Percentiles rank a stretch among this genome's conserved stretches.
Conservation (phyloP, 2,329 filamentous ascomycete genomes). For the Pyrenophora graminea region DNA sequence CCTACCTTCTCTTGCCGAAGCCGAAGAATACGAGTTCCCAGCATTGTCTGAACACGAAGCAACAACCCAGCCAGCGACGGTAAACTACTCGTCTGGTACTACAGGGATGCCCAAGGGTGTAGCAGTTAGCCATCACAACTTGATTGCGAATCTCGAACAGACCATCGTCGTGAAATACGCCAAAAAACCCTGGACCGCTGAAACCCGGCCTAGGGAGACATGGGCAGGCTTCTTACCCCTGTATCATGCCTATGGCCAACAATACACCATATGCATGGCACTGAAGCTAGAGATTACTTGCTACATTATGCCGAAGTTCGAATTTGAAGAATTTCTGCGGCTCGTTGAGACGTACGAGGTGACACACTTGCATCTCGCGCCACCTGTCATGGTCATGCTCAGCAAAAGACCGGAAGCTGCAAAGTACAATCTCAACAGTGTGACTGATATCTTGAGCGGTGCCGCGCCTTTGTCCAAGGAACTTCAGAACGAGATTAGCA, state of each 20-base stretch:
- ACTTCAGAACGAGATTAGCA: conserved; percentile 47
- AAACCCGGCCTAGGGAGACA: conserved; percentile 51
- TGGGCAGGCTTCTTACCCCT: conserved; percentile 54
- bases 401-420: conserved; percentile 49
- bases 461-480: conserved; percentile 51
- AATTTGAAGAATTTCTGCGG: conserved; percentile 47
- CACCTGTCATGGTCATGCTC: conserved; percentile 52
- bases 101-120: conserved; percentile 60
- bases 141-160: conserved; percentile 58
- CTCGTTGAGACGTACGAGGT: conserved; percentile 45
- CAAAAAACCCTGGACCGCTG: conserved; percentile 47
- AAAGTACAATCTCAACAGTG: conserved; percentile 48
- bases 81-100: conserved; percentile 59
- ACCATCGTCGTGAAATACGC: conserved; percentile 53
- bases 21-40: conserved; percentile 33
- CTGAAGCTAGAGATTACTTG: conserved; percentile 53
- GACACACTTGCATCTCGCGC: conserved; percentile 49
- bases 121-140: conserved; percentile 55
- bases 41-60: conserved; percentile 32
- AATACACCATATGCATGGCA: conserved; percentile 49
- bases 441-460: conserved; percentile 49
- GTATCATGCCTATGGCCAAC: conserved; percentile 54
- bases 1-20: conserved; percentile 33
- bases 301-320: conserved; percentile 50
- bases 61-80: conserved; percentile 46